Evolutionary conservation across 169 alveolate species (phyloP).

Genomic region (Plasmodium blacklocki): DNA sequence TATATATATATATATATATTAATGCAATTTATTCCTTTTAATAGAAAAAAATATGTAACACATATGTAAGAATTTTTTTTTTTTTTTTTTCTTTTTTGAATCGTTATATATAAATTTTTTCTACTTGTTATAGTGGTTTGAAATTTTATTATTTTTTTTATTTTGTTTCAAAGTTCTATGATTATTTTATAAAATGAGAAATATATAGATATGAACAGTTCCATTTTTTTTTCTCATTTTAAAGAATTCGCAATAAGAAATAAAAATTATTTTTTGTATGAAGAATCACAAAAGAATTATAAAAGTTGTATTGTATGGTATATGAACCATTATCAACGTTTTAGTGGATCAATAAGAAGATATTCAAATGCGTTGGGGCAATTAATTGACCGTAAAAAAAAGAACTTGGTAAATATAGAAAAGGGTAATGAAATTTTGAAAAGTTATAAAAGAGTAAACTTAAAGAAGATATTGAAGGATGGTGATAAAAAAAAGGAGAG

Average conservation of each 20-base stretch:
- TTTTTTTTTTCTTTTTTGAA: too few species aligned
- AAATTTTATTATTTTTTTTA: too few species aligned
- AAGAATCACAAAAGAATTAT: too few species aligned
- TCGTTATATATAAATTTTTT: too few species aligned
- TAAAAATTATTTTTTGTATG: neutral
- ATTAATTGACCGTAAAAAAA: slow-evolving; percentile 25
- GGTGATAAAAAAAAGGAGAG: neutral
- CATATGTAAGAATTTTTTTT: too few species aligned
- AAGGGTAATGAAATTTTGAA: slow-evolving; percentile 15
- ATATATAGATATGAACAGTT: slow-evolving; percentile 29
- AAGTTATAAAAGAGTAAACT: slow-evolving; percentile 59
- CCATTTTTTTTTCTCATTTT: neutral
- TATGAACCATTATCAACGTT: too few species aligned
- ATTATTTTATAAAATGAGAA: too few species aligned
- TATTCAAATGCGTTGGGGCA: slow-evolving; percentile 16
- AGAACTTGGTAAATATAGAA: slow-evolving; percentile 12
- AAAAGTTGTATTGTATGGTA: too few species aligned
- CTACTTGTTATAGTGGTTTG: too few species aligned
- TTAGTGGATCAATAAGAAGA: too few species aligned
- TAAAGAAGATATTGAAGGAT: slow-evolving; percentile 59
- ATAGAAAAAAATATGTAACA: too few species aligned
- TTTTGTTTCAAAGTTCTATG: too few species aligned
- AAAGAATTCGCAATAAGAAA: slow-evolving; percentile 25
- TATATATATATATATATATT: slow-evolving; percentile 8
- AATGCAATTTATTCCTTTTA: neutral